These are phyloP conservation scores for Aspergillus kassunensis DNA, from an alignment of 495 filamentous ascomycete genomes.

Conservation along the genomic window DNA sequence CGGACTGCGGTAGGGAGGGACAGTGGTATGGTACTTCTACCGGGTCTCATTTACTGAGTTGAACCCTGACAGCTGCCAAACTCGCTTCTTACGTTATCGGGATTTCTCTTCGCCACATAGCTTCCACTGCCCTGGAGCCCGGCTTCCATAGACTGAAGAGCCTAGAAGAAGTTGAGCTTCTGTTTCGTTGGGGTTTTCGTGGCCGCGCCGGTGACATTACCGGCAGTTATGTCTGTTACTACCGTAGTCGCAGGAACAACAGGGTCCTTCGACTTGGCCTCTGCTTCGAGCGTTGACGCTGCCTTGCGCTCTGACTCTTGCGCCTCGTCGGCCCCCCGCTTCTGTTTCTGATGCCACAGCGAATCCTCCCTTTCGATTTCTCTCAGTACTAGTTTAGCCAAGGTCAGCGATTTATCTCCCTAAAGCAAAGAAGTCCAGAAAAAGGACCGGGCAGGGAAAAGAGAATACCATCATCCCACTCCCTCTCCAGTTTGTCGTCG, in stretches of 20 bases:
- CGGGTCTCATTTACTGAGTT: no score
- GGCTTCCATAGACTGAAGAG: no score
- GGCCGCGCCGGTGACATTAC: not conserved
- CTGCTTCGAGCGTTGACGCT: not conserved
- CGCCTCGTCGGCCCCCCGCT: slow-evolving; percentile 7
- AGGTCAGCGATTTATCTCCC: not conserved
- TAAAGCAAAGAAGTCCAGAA: slow-evolving; percentile 1
- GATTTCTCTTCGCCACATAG: no score
- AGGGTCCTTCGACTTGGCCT: slow-evolving; percentile 15
- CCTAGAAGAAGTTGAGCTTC: slow-evolving; percentile 36
- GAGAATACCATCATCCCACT: slow-evolving; percentile 79
- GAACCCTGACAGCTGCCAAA: no score
- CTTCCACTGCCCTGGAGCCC: no score
- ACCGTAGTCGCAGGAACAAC: slow-evolving; percentile 8
- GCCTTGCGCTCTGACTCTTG: slow-evolving; percentile 9
- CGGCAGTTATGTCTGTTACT: not conserved
- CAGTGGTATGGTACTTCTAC: no score
- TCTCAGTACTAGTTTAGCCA: slow-evolving; percentile 57
- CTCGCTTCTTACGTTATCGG: no score
- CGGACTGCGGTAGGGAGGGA: no score
- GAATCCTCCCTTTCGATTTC: slow-evolving; percentile 79
- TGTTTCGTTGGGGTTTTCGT: slow-evolving; percentile 19
- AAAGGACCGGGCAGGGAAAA: not conserved
- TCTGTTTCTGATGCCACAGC: slow-evolving; percentile 48
- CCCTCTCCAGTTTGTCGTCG: slow-evolving; percentile 66